Percentiles rank a stretch among this genome's conserved stretches.
phyloP scores from a whole-genome alignment of 257 asterid species.

The Datura wrightii region DNA sequence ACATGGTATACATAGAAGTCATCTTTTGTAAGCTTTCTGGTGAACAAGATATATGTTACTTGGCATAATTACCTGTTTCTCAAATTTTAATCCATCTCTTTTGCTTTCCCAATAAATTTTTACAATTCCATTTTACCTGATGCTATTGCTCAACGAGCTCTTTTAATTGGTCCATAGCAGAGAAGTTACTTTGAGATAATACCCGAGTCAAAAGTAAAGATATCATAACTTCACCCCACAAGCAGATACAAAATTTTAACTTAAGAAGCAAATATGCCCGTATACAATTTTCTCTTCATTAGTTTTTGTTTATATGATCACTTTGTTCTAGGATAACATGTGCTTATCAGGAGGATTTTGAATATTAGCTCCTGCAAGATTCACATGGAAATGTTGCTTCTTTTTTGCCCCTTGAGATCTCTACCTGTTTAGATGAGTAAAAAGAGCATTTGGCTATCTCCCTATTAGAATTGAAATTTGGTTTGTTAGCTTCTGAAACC shows the following conservation, averaged over 20 bases:
- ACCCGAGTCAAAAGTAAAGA: background rate
- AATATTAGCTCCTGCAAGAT: too few species aligned
- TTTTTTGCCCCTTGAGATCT: too few species aligned
- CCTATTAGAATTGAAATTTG: conserved; percentile 7
- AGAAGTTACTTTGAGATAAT: background rate
- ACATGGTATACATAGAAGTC: background rate
- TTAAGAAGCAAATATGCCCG: background rate
- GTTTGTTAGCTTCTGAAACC: conserved; percentile 9
- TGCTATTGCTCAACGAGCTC: background rate
- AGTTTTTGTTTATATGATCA: background rate
- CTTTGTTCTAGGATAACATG: too few species aligned
- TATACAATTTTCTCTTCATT: background rate
- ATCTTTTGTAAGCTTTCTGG: background rate
- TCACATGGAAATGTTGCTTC: too few species aligned
- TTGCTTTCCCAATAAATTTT: background rate
- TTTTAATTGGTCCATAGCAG: background rate
- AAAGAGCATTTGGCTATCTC: background rate
- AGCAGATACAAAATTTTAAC: background rate
- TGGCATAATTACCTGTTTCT: background rate
- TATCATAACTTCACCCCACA: background rate
- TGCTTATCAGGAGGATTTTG: too few species aligned
- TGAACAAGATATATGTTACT: conserved; percentile 3
- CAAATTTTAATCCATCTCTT: conserved; percentile 4
- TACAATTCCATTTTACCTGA: background rate
- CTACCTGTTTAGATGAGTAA: background rate